These are phyloP conservation scores for Mycena rosella DNA, from an alignment of 768 basidiomycete genomes.

Conservation along the genomic window DNA sequence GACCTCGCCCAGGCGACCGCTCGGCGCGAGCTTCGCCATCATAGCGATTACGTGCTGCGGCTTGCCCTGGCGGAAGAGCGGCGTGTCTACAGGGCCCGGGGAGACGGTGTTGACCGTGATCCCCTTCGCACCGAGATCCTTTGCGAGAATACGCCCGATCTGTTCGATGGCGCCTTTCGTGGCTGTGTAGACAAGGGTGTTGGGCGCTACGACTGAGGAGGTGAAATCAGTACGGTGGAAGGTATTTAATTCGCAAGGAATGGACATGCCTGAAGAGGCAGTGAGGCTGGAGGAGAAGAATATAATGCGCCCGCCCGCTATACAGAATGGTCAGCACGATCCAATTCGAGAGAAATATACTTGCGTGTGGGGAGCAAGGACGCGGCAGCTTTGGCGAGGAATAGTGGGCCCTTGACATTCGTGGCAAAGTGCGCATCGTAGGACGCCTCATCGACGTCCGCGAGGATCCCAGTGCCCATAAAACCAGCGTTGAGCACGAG, in stretches of 20 bases:
- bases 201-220: conserved; percentile 60
- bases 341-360: conserved; percentile 29
- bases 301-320: conserved; percentile 67
- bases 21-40: conserved; percentile 50
- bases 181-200: conserved; percentile 57
- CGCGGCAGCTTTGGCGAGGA: conserved; percentile 63
- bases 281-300: conserved; percentile 70
- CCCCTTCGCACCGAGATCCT: conserved; percentile 64
- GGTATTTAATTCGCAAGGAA: no score
- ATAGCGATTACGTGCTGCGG: conserved; percentile 58
- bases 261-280: conserved; percentile 48
- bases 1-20: conserved; percentile 58
- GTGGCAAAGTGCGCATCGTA: conserved; percentile 65
- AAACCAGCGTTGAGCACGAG: conserved; percentile 70
- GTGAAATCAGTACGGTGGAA: background rate
- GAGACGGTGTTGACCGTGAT: conserved; percentile 73
- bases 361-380: conserved; percentile 58
- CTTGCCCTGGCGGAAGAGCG: conserved; percentile 69
- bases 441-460: conserved; percentile 64
- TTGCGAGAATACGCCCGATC: conserved; percentile 66
- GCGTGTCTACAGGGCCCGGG: conserved; percentile 68
- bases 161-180: conserved; percentile 62
- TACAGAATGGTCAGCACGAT: conserved; percentile 7
- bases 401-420: conserved; percentile 73
- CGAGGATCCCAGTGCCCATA: conserved; percentile 65